Base-by-base conservation (phyloP, 768 basidiomycete genomes). In the Mycena epipterygia region DNA sequence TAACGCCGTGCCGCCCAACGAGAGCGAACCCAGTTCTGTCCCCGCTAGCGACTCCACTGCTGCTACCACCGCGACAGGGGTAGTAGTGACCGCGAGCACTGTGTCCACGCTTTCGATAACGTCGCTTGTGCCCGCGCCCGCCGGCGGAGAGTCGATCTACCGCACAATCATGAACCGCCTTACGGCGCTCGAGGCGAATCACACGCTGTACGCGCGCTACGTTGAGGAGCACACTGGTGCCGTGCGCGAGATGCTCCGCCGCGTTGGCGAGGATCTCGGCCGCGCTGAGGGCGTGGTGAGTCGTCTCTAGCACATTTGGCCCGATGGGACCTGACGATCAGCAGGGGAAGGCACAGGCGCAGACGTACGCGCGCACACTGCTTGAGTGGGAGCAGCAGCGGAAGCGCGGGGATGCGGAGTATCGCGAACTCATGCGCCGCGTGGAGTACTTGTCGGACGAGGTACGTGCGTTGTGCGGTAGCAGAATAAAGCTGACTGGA, bases 141-240 rank as follows among this genome's bases (percentile, higher is more conserved):
- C 80, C 0, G 86, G 88, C 16, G 95, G 94, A 27, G 98, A 99
- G 79, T 97, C 95, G 2, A 96, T 99, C 73, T 99, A 98, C 76
- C 92, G 96, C 11, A 95, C 93, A 16, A 99, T 99, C 74, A 97
- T 97, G 90, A 97, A 98, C 74, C 91, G 96, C 9, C 86, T 99
- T 14, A 89, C 89, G 3, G 89, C 90, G 8, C 87, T 99, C 17
- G 97, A 99, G 79, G 88, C 88, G 12, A 98, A 97, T 74, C 93
- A 96, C 55, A 95, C 95, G 0, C 85, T 98, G 5, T 70, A 73
- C 32, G 65, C 91, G 66, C 81, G 90, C 21, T 99, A 98, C 77
- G 91, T 98, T 16, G 96, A 96, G 74, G 95, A 97, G 76, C 97
- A 99, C 76, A 93, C 91, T 0, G 80, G 86, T 17, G 89, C 90